A percentile compares a stretch with the other conserved stretches of the same genome.
Evolutionary conservation across 768 basidiomycete species (phyloP).

Genomic region (Lyophyllum shimeji): DNA sequence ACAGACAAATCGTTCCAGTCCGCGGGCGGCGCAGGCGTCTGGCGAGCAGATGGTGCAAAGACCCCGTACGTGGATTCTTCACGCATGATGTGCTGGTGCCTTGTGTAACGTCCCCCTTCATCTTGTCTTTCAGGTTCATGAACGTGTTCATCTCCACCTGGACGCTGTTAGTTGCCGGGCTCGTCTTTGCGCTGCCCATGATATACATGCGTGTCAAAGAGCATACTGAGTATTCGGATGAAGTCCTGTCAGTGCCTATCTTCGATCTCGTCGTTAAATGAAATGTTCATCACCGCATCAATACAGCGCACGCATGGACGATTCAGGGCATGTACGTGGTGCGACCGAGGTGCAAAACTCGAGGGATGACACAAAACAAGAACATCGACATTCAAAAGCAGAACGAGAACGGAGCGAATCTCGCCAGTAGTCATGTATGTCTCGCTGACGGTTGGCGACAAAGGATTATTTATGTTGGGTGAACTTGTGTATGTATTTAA

Average conservation of each 20-base stretch:
- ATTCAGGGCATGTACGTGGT: conserved; percentile 31
- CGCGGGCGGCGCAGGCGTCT: conserved; percentile 71
- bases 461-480: not conserved
- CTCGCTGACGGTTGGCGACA: not conserved
- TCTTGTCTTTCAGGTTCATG: not conserved
- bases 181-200: conserved; percentile 72
- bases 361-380: not conserved
- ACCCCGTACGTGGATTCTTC: conserved; percentile 31
- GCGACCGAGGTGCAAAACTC: conserved; percentile 1
- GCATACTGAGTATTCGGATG: conserved; percentile 51
- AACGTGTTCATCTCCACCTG: conserved; percentile 59
- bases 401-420: not conserved
- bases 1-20: conserved; percentile 75
- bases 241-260: conserved; percentile 41
- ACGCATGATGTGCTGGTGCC: not conserved
- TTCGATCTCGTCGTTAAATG: not conserved
- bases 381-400: not conserved
- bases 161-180: conserved; percentile 64
- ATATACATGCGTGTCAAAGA: conserved; percentile 69
- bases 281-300: not conserved
- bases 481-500: not conserved
- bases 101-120: not conserved
- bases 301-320: conserved; percentile 42
- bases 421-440: not conserved
- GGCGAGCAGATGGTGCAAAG: conserved; percentile 65